phyloP scores from a whole-genome alignment of 345 rosid species.

The Cochlearia excelsa region DNA sequence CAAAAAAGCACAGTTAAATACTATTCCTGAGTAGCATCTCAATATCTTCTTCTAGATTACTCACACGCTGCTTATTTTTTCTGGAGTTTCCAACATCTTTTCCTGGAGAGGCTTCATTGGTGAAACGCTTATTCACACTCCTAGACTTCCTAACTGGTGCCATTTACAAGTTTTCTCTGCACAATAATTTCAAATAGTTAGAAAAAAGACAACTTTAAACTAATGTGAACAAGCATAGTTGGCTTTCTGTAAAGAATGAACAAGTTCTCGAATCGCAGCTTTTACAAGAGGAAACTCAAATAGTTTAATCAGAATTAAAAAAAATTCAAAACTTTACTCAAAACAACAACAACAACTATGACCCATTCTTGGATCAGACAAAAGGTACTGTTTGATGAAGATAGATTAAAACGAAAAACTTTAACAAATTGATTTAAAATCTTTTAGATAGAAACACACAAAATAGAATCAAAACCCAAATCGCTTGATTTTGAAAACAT shows the following conservation, averaged over 20 bases:
- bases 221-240: conserved; percentile 3
- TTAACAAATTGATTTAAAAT: conserved; percentile 2
- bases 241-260: background rate
- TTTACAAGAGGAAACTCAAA: background rate
- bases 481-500: no score
- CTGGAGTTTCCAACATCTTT: conserved; percentile 55
- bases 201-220: conserved; percentile 4
- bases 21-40: conserved; percentile 13
- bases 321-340: conserved; percentile 11
- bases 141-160: conserved; percentile 77
- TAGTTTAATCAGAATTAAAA: background rate
- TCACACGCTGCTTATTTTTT: conserved; percentile 62
- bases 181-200: conserved; percentile 26
- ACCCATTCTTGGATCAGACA: conserved; percentile 30
- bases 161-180: conserved; percentile 42
- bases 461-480: background rate
- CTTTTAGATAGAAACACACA: no score
- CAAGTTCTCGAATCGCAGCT: background rate
- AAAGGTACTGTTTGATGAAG: conserved; percentile 13
- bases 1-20: conserved; percentile 26
- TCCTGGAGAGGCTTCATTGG: conserved; percentile 62
- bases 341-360: background rate
- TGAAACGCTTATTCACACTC: conserved; percentile 67
- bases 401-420: conserved; percentile 3
- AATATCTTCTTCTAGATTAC: conserved; percentile 25